phyloP scores from a whole-genome alignment of 345 rosid genomes.

The Corchorus capsularis region DNA sequence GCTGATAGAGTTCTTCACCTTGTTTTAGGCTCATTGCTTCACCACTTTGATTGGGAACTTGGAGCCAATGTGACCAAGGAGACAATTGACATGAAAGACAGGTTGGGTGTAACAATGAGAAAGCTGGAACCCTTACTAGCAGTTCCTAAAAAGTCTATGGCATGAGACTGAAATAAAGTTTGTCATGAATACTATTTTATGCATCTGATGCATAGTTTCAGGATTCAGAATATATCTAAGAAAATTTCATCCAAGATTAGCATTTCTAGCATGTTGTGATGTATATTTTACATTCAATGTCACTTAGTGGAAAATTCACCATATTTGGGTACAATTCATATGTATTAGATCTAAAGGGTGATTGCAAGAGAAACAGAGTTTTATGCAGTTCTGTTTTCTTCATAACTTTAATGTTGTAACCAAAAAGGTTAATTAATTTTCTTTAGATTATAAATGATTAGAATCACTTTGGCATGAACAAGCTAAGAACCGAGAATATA shows the following conservation, averaged over 20 bases:
- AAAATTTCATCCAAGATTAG: no score
- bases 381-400: background rate
- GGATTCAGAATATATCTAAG: background rate
- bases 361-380: background rate
- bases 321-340: no score
- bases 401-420: background rate
- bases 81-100: conserved; percentile 34
- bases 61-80: conserved; percentile 24
- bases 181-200: background rate
- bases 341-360: background rate
- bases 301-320: background rate
- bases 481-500: no score
- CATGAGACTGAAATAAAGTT: background rate
- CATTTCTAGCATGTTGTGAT: background rate
- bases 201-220: background rate
- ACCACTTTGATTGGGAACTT: conserved; percentile 38
- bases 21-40: conserved; percentile 27
- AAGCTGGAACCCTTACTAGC: conserved; percentile 37
- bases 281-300: background rate
- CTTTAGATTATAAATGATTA: no score
- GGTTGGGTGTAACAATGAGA: conserved; percentile 31
- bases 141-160: conserved; percentile 27
- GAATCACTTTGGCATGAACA: no score
- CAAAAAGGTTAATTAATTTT: no score
- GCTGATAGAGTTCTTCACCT: conserved; percentile 20